Base-by-base conservation (phyloP, 768 basidiomycete species). In the Boletus sensibilis region DNA sequence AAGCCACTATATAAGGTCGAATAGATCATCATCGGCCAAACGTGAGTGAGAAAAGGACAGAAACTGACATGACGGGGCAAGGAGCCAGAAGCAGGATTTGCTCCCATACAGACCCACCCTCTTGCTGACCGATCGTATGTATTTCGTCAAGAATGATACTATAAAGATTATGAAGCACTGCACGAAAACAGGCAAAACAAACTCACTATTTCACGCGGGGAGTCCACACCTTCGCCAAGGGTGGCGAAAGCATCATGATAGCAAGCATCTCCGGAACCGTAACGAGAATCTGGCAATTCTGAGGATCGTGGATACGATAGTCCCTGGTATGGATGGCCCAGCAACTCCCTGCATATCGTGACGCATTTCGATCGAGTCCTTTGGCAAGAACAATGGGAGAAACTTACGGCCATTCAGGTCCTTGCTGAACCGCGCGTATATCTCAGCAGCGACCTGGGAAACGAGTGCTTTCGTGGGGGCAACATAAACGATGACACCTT, bases 401-500 rank as follows among this genome's bases (percentile, higher is more conserved):
- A 23, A 75, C 79, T 57, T 53, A 82, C 81, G 73, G 20, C 75
- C 74, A 29, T 76, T 74, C 20, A 81, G 53, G 31, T 79, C 73
- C 76, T 89, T 82, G 58, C 76, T 78, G 67, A 86, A 89, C 5
- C 87, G 76, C 3, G 82, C 87, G 55, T 87, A 87, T n/a, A 88
- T 77, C 63, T 90, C 88, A 0, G 88, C 85, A 0, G 87, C 84
- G 27, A 87, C 82, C 62, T 90, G 88, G 35, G 77, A 78, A 48
- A 90, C 88, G 0, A 90, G 75, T 0, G 88, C 86, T 65, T 90
- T 90, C 8, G 88, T 88, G 0, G 88, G 88, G 0, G 88, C 87
- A 41, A 90, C 79, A 65, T 90, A 90, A 20, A 90, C 82, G 35
- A 90, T 64, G 40, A 90, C 76, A 0, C 84, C 86, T 41, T 88